Base-by-base conservation (phyloP, 192 early-diverging fungal species). In the Dispira simplex region DNA sequence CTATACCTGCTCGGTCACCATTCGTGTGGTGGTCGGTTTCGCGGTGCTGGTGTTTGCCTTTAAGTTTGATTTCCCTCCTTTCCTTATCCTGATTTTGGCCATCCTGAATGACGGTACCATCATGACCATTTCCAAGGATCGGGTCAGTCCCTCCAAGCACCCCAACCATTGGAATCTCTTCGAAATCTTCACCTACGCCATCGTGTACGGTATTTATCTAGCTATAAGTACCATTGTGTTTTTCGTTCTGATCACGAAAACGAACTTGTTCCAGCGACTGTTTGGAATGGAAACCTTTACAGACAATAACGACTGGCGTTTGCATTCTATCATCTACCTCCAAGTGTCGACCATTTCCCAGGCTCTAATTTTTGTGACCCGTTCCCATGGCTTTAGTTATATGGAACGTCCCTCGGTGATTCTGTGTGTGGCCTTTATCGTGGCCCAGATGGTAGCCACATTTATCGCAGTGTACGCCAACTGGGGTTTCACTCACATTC, bases 61-160 rank as follows among this genome's bases (percentile, higher is more conserved):
- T 78, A 76, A 86, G 69, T 92, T 85, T 64, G 75, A 85, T 69
- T 86, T 95, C 73, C 89, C 90, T 65, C 85, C 87, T 48, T 85
- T 85, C 70, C 77, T 95, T 70, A 82, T 95, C 58, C 77, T 95
- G 64, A 86, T 95, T 68, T 82, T 95, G 56, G 87, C 89, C 71
- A 83, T 95, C 64, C 78, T 95, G 62, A 92, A 92, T 78, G 92
- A 95, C 71, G 90, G 88, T 65, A 90, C 92, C 46, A 92, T 90
- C 67, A 81, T 95, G 80, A 90, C 88, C 66, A 95, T 95, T 66
- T 88, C 92, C 59, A 86, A 85, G 63, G 92, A 95, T 71, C 83
- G 83, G 62, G 90, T 90, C 47, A 77, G 76, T 46, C 87, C 90
- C 62, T 92, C 90, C 25, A 79, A 81, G 69, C 70, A 77, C 64